phyloP scores from a whole-genome alignment of 345 rosid genomes.

The Geranium brycei region DNA sequence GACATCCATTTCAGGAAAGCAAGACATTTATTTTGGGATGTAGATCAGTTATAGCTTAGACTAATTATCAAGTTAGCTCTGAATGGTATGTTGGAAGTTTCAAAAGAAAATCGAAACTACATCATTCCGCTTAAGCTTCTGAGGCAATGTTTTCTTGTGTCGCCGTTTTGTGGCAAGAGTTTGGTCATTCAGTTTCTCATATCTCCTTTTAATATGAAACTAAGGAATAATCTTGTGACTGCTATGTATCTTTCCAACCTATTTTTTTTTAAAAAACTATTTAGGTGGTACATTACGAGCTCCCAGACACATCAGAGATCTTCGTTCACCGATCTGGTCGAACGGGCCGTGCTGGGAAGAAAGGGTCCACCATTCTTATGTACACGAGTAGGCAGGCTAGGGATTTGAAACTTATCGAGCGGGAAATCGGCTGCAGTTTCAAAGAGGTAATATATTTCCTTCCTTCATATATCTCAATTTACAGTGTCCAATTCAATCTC shows the following conservation, averaged over 20 bases:
- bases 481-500: neutral
- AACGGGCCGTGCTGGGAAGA: conserved; percentile 99
- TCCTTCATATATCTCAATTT: conserved; percentile 1
- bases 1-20: too few species aligned
- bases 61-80: too few species aligned
- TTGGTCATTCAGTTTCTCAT: too few species aligned
- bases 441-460: conserved; percentile 38
- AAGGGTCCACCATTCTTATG: conserved; percentile 77
- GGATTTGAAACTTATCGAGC: conserved; percentile 52
- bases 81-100: too few species aligned
- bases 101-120: too few species aligned
- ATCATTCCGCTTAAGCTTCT: too few species aligned
- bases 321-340: conserved; percentile 97
- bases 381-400: conserved; percentile 56
- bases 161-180: too few species aligned
- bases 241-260: neutral
- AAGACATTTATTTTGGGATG: too few species aligned
- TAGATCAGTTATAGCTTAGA: too few species aligned
- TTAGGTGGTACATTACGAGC: conserved; percentile 82
- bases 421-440: conserved; percentile 78
- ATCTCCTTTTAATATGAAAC: too few species aligned
- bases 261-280: too few species aligned
- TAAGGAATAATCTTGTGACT: neutral
- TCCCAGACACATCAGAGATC: conserved; percentile 80
- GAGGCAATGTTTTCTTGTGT: too few species aligned